Conservation (phyloP, 805 yeast genomes). For the Henningerozyma blattae region DNA sequence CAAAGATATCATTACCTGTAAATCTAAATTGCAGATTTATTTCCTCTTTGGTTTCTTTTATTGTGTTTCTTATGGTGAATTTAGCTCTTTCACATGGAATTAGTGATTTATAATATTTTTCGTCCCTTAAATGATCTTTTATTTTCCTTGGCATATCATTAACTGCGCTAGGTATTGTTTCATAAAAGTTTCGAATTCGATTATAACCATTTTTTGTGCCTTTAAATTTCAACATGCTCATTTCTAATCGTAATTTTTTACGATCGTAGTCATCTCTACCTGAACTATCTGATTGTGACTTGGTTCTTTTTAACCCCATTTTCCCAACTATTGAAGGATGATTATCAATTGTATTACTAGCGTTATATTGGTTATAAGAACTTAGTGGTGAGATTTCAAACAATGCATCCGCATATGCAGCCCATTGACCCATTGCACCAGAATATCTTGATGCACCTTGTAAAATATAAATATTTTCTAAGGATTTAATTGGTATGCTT, state of each 20-base stretch:
- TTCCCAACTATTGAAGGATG: conserved; percentile 30
- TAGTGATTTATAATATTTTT: conserved; percentile 33
- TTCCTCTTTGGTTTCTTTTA: conserved; percentile 9
- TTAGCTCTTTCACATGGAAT: conserved; percentile 47
- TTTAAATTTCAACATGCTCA: conserved; percentile 40
- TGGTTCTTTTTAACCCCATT: conserved; percentile 2
- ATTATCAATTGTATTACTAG: conserved; percentile 16
- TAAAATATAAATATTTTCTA: conserved; percentile 44
- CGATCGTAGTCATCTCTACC: conserved; percentile 12
- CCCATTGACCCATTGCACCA: conserved; percentile 59
- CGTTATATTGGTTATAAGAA: neutral
- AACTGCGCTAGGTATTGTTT: conserved; percentile 4
- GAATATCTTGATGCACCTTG: conserved; percentile 54
- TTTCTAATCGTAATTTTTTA: conserved; percentile 33
- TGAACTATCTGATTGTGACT: neutral
- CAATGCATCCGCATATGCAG: conserved; percentile 54
- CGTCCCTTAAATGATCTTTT: conserved; percentile 2
- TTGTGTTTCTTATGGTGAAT: conserved; percentile 29
- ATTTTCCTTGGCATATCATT: too few relatives aligned
- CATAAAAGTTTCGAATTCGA: conserved; percentile 19
- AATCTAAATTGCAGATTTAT: conserved; percentile 26
- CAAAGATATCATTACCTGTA: conserved; percentile 63
- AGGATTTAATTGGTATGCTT: conserved; percentile 31
- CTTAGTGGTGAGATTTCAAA: conserved; percentile 57
- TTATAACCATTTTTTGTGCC: conserved; percentile 34